phyloP scores from a whole-genome alignment of 2,329 filamentous ascomycete species.

The Acrocalymma vagum region DNA sequence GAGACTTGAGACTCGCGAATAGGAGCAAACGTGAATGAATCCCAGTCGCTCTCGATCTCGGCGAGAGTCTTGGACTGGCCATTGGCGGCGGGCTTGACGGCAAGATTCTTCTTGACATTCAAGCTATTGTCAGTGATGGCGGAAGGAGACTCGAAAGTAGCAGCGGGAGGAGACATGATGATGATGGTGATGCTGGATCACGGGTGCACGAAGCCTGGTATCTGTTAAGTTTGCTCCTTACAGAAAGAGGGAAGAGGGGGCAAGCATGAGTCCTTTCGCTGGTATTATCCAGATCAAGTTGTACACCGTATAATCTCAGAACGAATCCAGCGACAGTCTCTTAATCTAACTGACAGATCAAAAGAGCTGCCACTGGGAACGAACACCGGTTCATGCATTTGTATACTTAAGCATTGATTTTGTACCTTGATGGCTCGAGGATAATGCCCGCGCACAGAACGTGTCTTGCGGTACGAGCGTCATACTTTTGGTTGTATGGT shows the following conservation, averaged over 20 bases:
- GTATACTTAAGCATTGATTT: constrained; percentile 49
- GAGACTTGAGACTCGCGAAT: constrained; percentile 94
- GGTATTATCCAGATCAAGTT: constrained; percentile 99
- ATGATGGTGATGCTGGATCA: constrained; percentile 27
- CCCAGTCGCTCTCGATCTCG: constrained; percentile 79
- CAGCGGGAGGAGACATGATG: constrained; percentile 80
- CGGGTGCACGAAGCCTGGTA: constrained; percentile 42
- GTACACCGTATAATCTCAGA: constrained; percentile 90
- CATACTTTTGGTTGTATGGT: constrained; percentile 36
- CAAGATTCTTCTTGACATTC: constrained; percentile 49
- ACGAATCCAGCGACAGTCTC: constrained; percentile 45
- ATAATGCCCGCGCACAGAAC: constrained; percentile 44
- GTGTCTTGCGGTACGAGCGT: constrained; percentile 38
- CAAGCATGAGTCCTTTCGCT: constrained; percentile 98
- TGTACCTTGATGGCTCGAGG: constrained; percentile 47
- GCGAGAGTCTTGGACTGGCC: constrained; percentile 64
- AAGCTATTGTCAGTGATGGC: constrained; percentile 63
- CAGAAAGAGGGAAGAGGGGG: constrained; percentile 55
- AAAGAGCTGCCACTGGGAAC: constrained; percentile 26
- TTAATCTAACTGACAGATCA: constrained; percentile 9
- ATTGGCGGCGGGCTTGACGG: constrained; percentile 57
- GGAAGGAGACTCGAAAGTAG: constrained; percentile 67
- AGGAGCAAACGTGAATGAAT: constrained; percentile 80
- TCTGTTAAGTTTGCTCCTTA: constrained; percentile 37
- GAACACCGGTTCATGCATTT: constrained; percentile 55